Percentiles rank a stretch among this genome's conserved stretches.
These are phyloP conservation scores for Quercus variabilis DNA, from an alignment of 306 rosid species.

Conservation along the genomic window DNA sequence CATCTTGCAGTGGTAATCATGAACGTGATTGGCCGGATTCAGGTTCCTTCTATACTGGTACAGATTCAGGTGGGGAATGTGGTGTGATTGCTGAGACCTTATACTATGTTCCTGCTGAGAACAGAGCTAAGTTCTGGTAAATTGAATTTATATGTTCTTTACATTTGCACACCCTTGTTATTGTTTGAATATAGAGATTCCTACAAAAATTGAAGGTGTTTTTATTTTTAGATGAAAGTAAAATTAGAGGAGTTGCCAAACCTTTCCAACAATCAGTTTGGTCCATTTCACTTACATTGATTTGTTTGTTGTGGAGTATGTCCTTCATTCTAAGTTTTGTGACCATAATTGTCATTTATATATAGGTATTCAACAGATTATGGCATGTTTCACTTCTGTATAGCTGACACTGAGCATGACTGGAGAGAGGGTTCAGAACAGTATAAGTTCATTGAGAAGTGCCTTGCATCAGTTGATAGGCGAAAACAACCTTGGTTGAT, in stretches of 20 bases:
- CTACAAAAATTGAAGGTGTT: no score
- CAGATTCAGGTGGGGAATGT: conserved; percentile 93
- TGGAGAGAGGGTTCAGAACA: conserved; percentile 93
- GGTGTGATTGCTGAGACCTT: conserved; percentile 88
- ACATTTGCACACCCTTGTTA: no score
- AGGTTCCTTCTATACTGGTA: conserved; percentile 59
- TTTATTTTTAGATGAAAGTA: no score
- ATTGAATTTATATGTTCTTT: background rate
- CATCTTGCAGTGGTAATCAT: conserved; percentile 76
- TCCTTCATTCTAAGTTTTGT: background rate
- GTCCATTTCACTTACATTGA: no score
- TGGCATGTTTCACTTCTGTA: conserved; percentile 86
- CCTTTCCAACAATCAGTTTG: no score
- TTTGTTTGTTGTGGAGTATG: no score
- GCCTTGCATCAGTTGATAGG: conserved; percentile 86
- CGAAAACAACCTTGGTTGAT: conserved; percentile 90
- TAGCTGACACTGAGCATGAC: conserved; percentile 84
- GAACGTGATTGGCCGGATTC: conserved; percentile 87
- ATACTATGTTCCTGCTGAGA: conserved; percentile 86
- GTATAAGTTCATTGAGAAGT: conserved; percentile 79
- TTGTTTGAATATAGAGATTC: no score
- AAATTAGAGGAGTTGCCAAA: no score
- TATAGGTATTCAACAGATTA: conserved; percentile 80
- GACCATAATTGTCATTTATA: background rate
- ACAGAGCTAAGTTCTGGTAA: conserved; percentile 90